Evolutionary conservation across 768 basidiomycete species (phyloP).

Genomic region (Cystoderma amianthinum): DNA sequence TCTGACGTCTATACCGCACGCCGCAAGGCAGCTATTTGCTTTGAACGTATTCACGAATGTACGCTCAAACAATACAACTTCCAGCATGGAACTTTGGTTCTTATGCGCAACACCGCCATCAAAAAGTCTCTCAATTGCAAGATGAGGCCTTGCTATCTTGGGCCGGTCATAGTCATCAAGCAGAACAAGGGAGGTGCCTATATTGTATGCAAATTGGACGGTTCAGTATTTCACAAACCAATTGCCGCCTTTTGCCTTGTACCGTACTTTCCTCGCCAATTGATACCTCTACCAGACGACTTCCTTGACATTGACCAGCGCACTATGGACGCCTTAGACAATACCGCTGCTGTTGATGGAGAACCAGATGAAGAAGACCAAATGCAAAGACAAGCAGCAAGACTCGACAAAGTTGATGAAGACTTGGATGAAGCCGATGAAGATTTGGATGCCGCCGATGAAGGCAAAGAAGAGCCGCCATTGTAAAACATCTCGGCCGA

Average conservation of each 20-base stretch:
- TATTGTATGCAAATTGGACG: conserved; percentile 8
- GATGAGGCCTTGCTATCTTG: conserved; percentile 16
- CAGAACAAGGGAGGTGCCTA: conserved; percentile 4
- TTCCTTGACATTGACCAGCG: background rate
- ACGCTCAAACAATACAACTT: conserved; percentile 8
- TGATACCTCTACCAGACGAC: background rate
- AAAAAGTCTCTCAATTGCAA: conserved; percentile 14
- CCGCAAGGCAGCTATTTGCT: background rate
- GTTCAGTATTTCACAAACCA: conserved; percentile 1
- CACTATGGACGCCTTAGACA: background rate
- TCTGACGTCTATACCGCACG: background rate
- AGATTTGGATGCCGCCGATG: no score
- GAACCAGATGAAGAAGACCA: background rate
- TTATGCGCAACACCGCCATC: conserved; percentile 14
- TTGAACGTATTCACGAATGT: conserved; percentile 1
- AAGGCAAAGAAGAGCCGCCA: no score
- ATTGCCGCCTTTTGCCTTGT: conserved; percentile 9
- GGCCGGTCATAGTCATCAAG: conserved; percentile 10
- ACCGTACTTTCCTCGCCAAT: conserved; percentile 5
- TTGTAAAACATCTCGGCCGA: no score
- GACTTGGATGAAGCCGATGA: background rate
- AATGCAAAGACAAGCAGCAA: background rate
- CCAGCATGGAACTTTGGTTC: conserved; percentile 9
- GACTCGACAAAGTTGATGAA: background rate
- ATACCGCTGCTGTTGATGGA: background rate